Percentiles rank a stretch among this genome's conserved stretches.
Conservation (phyloP, 768 basidiomycete genomes). For the Tremella mesenterica region DNA sequence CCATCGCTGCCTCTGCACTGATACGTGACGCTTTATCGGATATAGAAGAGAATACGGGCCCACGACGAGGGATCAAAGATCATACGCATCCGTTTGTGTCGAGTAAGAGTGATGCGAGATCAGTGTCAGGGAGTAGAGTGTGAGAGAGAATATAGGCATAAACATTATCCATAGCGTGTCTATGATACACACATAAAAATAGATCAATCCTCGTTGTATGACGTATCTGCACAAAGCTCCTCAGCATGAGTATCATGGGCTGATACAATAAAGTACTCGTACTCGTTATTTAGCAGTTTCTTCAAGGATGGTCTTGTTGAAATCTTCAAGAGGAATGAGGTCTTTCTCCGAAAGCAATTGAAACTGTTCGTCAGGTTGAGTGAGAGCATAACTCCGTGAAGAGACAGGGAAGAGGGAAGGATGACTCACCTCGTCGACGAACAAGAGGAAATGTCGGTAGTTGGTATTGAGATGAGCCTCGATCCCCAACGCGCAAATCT, state of each 20-base stretch:
- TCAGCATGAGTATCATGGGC: too few species aligned
- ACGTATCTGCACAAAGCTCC: neutral
- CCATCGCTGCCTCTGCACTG: neutral
- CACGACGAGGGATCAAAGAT: too few species aligned
- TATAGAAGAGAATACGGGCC: neutral
- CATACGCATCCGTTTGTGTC: too few species aligned
- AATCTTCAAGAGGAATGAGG: slow-evolving; percentile 61
- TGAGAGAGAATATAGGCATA: neutral
- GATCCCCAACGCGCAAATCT: slow-evolving; percentile 93
- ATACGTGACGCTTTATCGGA: neutral
- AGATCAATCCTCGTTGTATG: too few species aligned
- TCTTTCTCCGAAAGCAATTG: slow-evolving; percentile 62
- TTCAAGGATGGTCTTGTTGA: slow-evolving; percentile 66
- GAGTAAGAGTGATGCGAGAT: neutral
- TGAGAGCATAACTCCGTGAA: neutral
- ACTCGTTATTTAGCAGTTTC: slow-evolving; percentile 27
- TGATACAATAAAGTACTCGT: neutral
- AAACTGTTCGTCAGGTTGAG: slow-evolving; percentile 25
- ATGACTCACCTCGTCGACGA: slow-evolving; percentile 74
- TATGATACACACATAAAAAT: neutral
- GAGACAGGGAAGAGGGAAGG: neutral
- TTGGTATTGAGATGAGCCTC: slow-evolving; percentile 99
- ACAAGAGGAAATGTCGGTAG: slow-evolving; percentile 95
- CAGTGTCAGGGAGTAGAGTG: neutral
- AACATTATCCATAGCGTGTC: neutral